Evolutionary conservation across 73 alveolate genomes (phyloP).

Genomic region (Stentor coeruleus): DNA sequence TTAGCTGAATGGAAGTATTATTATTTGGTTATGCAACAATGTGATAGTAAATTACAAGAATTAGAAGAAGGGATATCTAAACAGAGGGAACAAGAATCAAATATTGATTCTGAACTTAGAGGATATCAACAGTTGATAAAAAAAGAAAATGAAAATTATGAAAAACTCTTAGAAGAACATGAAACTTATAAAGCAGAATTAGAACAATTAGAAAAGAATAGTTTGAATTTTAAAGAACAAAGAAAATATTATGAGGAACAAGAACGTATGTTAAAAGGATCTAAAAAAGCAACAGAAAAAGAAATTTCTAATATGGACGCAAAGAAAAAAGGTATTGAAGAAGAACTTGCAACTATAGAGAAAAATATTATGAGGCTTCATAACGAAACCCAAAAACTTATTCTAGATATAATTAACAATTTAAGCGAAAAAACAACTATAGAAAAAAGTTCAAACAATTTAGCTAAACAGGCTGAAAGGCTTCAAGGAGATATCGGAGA

Average conservation of each 20-base stretch:
- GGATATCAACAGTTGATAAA: slow-evolving; percentile 42
- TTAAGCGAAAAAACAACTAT: slow-evolving; percentile 89
- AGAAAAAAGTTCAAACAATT: slow-evolving; percentile 87
- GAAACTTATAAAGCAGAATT: slow-evolving; percentile 74
- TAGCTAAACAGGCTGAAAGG: slow-evolving; percentile 76
- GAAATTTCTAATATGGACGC: slow-evolving; percentile 79
- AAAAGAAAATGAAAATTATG: slow-evolving; percentile 85
- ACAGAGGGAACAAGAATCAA: slow-evolving; percentile 34
- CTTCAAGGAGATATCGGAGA: slow-evolving; percentile 73
- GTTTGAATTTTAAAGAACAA: slow-evolving; percentile 72
- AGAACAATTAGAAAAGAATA: slow-evolving; percentile 55
- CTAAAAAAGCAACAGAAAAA: slow-evolving; percentile 79
- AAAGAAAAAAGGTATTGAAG: slow-evolving; percentile 81
- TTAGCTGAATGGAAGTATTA: slow-evolving; percentile 77
- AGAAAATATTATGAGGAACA: slow-evolving; percentile 79
- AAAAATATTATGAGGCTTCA: slow-evolving; percentile 86
- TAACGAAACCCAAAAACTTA: slow-evolving; percentile 86
- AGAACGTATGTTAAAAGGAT: slow-evolving; percentile 68
- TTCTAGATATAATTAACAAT: slow-evolving; percentile 86
- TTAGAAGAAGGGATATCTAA: slow-evolving; percentile 61
- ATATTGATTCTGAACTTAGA: slow-evolving; percentile 55
- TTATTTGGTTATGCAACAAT: slow-evolving; percentile 62
- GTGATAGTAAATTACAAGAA: slow-evolving; percentile 68
- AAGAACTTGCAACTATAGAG: slow-evolving; percentile 79
- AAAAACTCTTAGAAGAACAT: slow-evolving; percentile 78